Evolutionary conservation across 106 monocot genomes (phyloP).

Genomic region (Acanthochlamys bracteata): DNA sequence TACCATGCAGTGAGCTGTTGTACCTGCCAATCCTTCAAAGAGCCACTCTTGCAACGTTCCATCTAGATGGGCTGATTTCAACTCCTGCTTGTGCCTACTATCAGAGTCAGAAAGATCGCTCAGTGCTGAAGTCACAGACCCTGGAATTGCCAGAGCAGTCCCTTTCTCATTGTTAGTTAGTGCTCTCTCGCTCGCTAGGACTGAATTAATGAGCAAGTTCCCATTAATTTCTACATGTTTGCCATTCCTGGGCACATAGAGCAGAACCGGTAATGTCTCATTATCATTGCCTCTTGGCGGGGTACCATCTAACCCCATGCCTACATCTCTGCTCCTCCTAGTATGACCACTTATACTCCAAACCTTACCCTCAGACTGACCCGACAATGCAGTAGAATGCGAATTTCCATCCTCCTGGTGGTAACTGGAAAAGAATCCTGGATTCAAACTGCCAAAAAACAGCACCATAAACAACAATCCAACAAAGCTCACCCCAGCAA

Average conservation of each 20-base stretch:
- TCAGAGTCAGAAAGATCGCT: constrained; percentile 11
- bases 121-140: constrained; percentile 28
- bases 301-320: constrained; percentile 3
- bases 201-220: constrained; percentile 86
- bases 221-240: constrained; percentile 91
- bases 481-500: constrained; percentile 52
- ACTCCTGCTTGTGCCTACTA: constrained; percentile 17
- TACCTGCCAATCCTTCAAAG: constrained; percentile 85
- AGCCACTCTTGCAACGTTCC: constrained; percentile 80
- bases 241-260: constrained; percentile 90
- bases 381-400: constrained; percentile 1
- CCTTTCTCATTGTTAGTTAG: constrained; percentile 26
- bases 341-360: constrained; percentile 26
- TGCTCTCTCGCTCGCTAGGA: constrained; percentile 84
- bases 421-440: too few species aligned
- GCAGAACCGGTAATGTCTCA: constrained; percentile 57
- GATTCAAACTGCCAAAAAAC: constrained; percentile 5
- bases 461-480: constrained; percentile 38
- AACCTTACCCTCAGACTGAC: constrained; percentile 24
- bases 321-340: neutral
- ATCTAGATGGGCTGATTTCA: constrained; percentile 41
- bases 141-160: constrained; percentile 50
- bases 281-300: constrained; percentile 30
- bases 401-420: too few species aligned
- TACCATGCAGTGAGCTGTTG: neutral